These are phyloP conservation scores for Choanephora cucurbitarum DNA, from an alignment of 371 early-diverging fungal genomes.

Conservation along the genomic window DNA sequence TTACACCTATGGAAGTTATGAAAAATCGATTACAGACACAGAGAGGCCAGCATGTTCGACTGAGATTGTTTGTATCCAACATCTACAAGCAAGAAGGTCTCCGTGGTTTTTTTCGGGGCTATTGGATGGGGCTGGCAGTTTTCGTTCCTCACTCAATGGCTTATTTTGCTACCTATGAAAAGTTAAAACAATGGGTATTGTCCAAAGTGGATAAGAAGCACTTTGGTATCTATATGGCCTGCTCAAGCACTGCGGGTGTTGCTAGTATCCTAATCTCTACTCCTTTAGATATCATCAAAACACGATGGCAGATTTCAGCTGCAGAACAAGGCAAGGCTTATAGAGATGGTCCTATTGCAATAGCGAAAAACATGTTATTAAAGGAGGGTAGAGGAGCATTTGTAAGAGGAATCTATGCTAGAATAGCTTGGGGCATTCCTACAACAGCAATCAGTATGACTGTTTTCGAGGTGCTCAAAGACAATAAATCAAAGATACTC, in stretches of 20 bases:
- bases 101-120: constrained; percentile 74
- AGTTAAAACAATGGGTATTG: constrained; percentile 56
- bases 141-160: constrained; percentile 69
- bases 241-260: constrained; percentile 63
- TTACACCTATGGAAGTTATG: constrained; percentile 87
- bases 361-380: constrained; percentile 59
- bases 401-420: constrained; percentile 62
- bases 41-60: background rate
- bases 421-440: constrained; percentile 75
- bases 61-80: constrained; percentile 6
- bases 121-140: constrained; percentile 71
- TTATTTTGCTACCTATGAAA: constrained; percentile 80
- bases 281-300: constrained; percentile 80
- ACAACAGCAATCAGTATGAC: constrained; percentile 73
- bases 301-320: constrained; percentile 73
- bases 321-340: constrained; percentile 36
- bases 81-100: constrained; percentile 66
- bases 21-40: constrained; percentile 69
- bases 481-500: constrained; percentile 14
- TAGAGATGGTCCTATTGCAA: constrained; percentile 34
- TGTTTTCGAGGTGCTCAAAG: constrained; percentile 74
- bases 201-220: constrained; percentile 10
- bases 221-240: constrained; percentile 53
- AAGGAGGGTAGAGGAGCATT: constrained; percentile 70
- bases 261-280: constrained; percentile 65